Evolutionary conservation across 225 moss, liverwort and hornwort species (phyloP).

Genomic region (Marchantia paleacea): DNA sequence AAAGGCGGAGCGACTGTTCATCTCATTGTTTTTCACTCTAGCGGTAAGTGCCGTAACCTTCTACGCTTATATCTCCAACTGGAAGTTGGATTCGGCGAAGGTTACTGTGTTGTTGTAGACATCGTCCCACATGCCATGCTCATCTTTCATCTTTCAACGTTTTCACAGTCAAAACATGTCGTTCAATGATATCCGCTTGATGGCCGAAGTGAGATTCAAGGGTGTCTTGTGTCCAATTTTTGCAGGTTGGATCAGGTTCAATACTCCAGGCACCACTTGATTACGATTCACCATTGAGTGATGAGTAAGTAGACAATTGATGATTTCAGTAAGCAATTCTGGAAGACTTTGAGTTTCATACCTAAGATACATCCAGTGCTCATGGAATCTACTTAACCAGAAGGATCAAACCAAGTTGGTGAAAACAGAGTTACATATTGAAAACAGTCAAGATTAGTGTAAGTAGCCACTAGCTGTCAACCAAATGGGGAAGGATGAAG

Average conservation of each 20-base stretch:
- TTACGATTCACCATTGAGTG: constrained; percentile 80
- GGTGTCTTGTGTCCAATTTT: background rate
- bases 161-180: too few species aligned
- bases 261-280: constrained; percentile 85
- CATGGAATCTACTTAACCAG: too few species aligned
- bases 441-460: too few species aligned
- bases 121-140: background rate
- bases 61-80: background rate
- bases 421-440: too few species aligned
- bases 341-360: background rate
- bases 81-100: too few species aligned
- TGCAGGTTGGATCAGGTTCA: constrained; percentile 80
- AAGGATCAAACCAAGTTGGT: too few species aligned
- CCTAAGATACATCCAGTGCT: too few species aligned
- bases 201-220: background rate
- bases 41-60: constrained; percentile 38
- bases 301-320: constrained; percentile 56
- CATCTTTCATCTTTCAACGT: too few species aligned
- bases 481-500: too few species aligned
- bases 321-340: background rate
- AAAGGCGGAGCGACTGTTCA: constrained; percentile 79
- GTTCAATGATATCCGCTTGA: background rate
- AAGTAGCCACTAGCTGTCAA: too few species aligned
- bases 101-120: background rate
- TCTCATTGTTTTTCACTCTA: constrained; percentile 88